phyloP scores from a whole-genome alignment of 495 filamentous ascomycete species.

The Opeltia flavorubescens region DNA sequence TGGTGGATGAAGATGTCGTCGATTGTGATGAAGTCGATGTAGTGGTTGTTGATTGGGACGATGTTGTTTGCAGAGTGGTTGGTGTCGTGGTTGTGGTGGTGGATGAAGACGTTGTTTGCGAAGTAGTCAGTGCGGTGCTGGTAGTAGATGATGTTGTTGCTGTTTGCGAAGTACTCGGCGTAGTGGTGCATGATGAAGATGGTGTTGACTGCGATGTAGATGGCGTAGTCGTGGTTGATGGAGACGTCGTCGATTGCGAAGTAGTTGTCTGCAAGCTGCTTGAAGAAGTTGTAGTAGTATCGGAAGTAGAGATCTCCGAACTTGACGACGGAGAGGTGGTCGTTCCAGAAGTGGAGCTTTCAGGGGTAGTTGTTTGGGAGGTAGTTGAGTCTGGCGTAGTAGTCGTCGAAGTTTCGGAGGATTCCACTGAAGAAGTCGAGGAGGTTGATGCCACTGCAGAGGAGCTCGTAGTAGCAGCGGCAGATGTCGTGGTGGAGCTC shows the following conservation, averaged over 20 bases:
- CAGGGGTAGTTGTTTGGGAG: not conserved
- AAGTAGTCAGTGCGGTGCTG: constrained; percentile 61
- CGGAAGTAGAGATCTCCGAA: not conserved
- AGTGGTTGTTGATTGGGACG: not conserved
- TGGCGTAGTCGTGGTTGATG: constrained; percentile 9
- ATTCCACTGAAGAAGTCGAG: constrained; percentile 6
- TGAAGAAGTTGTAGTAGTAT: not conserved
- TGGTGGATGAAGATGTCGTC: not conserved
- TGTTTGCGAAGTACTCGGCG: constrained; percentile 30
- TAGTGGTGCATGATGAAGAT: constrained; percentile 24
- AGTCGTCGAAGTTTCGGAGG: not conserved
- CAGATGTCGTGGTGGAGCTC: constrained; percentile 1
- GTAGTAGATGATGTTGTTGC: constrained; percentile 53
- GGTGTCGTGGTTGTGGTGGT: constrained; percentile 11
- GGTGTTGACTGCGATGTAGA: constrained; percentile 18
- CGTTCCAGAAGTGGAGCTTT: not conserved
- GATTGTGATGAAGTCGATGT: not conserved
- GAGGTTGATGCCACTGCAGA: constrained; percentile 5
- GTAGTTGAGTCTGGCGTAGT: constrained; percentile 1
- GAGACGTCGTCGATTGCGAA: not conserved
- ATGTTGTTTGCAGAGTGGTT: not conserved
- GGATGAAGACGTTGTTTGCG: constrained; percentile 34
- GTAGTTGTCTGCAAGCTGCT: not conserved
- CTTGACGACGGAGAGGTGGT: not conserved
- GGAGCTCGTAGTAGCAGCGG: constrained; percentile 2